A percentile compares a stretch with the other conserved stretches of the same genome.
Conservation (phyloP, 176 grass and related monocot species). For the Dendrocalamus sinicus region DNA sequence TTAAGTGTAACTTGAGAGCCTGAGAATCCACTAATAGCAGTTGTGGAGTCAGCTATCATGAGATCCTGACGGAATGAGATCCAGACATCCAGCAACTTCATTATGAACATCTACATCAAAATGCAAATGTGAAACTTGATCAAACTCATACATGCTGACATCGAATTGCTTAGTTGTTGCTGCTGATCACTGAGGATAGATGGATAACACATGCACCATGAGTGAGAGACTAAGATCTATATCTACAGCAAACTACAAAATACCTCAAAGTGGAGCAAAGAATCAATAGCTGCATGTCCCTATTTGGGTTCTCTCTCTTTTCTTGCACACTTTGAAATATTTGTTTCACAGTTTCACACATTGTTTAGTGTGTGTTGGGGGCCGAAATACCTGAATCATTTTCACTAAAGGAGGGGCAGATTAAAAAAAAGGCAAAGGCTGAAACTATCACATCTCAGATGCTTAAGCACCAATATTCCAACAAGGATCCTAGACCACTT, state of each 20-base stretch:
- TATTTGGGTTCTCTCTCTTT: neutral
- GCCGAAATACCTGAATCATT: neutral
- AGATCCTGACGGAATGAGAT: constrained; percentile 7
- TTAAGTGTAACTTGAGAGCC: neutral
- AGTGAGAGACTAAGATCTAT: neutral
- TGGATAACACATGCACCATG: neutral
- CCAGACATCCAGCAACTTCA: neutral
- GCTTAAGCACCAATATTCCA: constrained; percentile 9
- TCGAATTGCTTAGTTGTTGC: neutral
- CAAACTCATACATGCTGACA: neutral
- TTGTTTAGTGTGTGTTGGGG: too few relatives aligned
- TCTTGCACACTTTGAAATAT: neutral
- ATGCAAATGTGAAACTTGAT: neutral
- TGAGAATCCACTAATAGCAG: neutral
- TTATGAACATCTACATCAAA: neutral
- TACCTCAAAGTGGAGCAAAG: neutral
- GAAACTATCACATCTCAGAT: constrained; percentile 12
- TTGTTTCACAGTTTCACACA: neutral
- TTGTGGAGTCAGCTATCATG: neutral
- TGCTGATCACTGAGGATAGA: neutral
- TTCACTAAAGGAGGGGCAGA: neutral
- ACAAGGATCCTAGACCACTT: neutral
- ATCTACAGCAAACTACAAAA: neutral
- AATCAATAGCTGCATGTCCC: neutral
- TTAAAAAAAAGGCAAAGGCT: constrained; percentile 1